A percentile compares a stretch with the other conserved stretches of the same genome.
Conservation (phyloP, 1,284 basidiomycete species). For the Cryptococcus sp. region DNA sequence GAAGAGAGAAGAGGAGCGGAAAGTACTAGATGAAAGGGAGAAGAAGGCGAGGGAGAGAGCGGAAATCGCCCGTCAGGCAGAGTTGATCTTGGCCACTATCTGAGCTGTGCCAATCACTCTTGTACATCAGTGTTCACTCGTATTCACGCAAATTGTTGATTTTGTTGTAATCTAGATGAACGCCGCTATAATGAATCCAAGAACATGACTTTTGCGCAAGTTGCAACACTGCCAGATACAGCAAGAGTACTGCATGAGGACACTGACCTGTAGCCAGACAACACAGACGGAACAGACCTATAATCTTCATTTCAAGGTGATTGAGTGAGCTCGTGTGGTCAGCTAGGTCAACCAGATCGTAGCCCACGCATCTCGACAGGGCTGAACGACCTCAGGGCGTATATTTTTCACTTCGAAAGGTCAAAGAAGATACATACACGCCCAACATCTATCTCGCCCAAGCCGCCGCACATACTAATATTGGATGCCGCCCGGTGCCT, state of each 20-base stretch:
- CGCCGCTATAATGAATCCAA: too few species aligned
- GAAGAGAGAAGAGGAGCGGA: slow-evolving; percentile 34
- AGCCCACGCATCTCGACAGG: neutral
- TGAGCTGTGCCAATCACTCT: slow-evolving; percentile 2
- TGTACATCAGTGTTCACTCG: too few species aligned
- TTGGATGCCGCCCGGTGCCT: slow-evolving; percentile 23
- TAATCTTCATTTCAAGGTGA: too few species aligned
- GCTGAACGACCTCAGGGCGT: neutral
- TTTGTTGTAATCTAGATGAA: too few species aligned
- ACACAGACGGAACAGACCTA: too few species aligned
- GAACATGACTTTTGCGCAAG: too few species aligned
- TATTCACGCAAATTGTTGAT: too few species aligned
- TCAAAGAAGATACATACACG: slow-evolving; percentile 19
- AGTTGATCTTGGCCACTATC: slow-evolving; percentile 46
- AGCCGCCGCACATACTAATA: slow-evolving; percentile 15
- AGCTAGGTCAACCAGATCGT: slow-evolving; percentile 8
- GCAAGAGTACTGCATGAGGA: too few species aligned
- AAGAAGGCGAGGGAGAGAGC: slow-evolving; percentile 41
- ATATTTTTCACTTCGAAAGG: neutral
- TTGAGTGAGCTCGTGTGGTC: too few species aligned
- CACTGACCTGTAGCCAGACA: too few species aligned
- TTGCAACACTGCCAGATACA: too few species aligned
- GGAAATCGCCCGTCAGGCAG: slow-evolving; percentile 44
- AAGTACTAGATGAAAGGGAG: slow-evolving; percentile 38
- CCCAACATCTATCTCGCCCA: neutral